Conservation (phyloP, 306 rosid species). For the Corylus americana region DNA sequence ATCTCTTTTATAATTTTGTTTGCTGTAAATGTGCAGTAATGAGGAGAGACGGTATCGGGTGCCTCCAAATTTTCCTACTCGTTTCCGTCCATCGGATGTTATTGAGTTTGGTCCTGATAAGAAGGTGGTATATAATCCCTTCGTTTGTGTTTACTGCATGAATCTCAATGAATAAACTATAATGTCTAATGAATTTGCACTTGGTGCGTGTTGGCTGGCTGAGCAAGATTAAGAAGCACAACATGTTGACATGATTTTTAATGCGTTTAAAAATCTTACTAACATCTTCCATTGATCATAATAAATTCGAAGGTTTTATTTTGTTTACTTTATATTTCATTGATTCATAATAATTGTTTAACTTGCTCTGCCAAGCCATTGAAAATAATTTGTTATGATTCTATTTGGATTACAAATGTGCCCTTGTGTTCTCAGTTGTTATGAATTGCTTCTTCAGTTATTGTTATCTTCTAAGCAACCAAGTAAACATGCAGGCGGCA, state of each 20-base stretch:
- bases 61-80: constrained; percentile 61
- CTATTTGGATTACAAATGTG: neutral
- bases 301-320: too few species aligned
- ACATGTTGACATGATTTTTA: neutral
- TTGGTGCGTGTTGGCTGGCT: neutral
- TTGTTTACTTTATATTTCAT: neutral
- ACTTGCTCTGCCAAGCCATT: neutral
- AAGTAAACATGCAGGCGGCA: constrained; percentile 55
- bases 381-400: neutral
- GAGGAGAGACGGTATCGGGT: constrained; percentile 65
- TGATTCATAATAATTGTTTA: neutral
- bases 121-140: constrained; percentile 46
- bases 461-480: constrained; percentile 14
- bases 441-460: constrained; percentile 1
- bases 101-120: constrained; percentile 79
- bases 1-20: neutral
- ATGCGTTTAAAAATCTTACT: neutral
- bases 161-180: neutral
- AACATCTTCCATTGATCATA: too few species aligned
- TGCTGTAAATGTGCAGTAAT: constrained; percentile 44
- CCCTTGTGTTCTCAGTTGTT: neutral
- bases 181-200: neutral
- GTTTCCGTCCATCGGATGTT: constrained; percentile 60
- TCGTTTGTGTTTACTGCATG: neutral
- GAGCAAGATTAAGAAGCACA: neutral